Evolutionary conservation across 148 eudicot species (phyloP), one percentile per base, ranked within the genome.

Genomic region (Rhododendron simsii): DNA sequence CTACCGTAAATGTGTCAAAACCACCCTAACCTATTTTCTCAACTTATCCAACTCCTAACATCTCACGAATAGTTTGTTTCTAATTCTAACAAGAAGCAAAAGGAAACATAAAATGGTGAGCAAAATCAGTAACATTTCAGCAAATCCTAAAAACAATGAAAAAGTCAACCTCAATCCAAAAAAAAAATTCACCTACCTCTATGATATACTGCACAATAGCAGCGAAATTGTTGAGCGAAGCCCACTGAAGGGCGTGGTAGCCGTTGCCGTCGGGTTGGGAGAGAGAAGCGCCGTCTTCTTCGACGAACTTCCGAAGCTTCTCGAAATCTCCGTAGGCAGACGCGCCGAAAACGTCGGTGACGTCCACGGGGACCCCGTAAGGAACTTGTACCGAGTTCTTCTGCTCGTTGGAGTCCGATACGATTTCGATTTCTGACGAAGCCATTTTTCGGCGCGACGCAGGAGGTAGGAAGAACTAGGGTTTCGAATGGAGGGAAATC

Each of bases 191-290:
- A 3, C 41, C 53, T 85, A 96, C 98, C 92, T 94, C 93, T 35
- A 94, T 89, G 1, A 96, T 93, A 63, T 91, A 96, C 35, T 92
- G 96, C 6, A 85, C 94, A 83, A 96, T 80, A 87, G 88, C 87
- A 37, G 95, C 87, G 63, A 92, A 95, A 75, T 92, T 93, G 87
- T 96, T 95, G 61, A 96, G 94, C 84, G 95, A 86, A 21, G 98
- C 96, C 98, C 98, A 96, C 79, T 96, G 98, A n/a, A 96, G 89
- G 37, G 96, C 93, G 75, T 90, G 91, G 87, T 94, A 96, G 20
- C 98, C 98, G 85, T 94, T 93, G 12, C 90, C 81, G 85, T 96
- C 98, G 2, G 98, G 95, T 39, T 47, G 47, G 35, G 92, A 90
- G 13, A 93, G 87, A 67, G 94, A 93, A 82, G 33, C 91, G 5